phyloP scores from a whole-genome alignment of 768 basidiomycete species.

The Lyophyllum semitale region DNA sequence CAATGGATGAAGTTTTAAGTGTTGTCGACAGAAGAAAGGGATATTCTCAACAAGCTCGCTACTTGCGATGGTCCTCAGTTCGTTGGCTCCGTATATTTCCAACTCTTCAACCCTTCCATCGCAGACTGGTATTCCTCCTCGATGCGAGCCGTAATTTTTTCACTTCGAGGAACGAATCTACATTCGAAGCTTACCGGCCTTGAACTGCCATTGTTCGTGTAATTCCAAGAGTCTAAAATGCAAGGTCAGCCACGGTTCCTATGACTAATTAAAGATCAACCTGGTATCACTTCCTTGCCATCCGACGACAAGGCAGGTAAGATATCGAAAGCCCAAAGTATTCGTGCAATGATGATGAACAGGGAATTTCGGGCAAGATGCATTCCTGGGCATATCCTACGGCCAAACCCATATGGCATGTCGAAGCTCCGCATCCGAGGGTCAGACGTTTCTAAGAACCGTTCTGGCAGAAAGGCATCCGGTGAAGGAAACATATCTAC shows the following conservation, averaged over 20 bases:
- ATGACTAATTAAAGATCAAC: no score
- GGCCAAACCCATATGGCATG: slow-evolving; percentile 44
- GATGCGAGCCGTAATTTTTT: slow-evolving; percentile 21
- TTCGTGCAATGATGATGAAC: slow-evolving; percentile 33
- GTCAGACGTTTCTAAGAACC: slow-evolving; percentile 34
- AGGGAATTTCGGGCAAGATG: slow-evolving; percentile 35
- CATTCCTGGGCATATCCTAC: slow-evolving; percentile 38
- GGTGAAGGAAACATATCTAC: slow-evolving; percentile 10
- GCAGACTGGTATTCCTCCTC: slow-evolving; percentile 23
- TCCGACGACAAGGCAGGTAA: no score
- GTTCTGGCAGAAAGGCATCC: slow-evolving; percentile 33
- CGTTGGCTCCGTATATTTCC: not conserved
- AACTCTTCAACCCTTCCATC: not conserved
- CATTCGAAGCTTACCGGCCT: slow-evolving; percentile 33
- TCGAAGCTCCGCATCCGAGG: slow-evolving; percentile 29
- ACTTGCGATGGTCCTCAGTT: no score
- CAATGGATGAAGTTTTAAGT: no score
- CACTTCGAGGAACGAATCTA: slow-evolving; percentile 25
- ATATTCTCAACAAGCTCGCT: no score
- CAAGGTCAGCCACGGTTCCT: no score
- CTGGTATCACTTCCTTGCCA: no score
- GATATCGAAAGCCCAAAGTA: no score
- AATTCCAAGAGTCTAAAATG: slow-evolving; percentile 30
- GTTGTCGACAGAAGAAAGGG: no score
- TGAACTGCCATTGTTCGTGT: slow-evolving; percentile 37